These are phyloP conservation scores for Pseudopyrenochaeta lycopersici DNA, from an alignment of 2,329 filamentous ascomycete species.

Conservation along the genomic window DNA sequence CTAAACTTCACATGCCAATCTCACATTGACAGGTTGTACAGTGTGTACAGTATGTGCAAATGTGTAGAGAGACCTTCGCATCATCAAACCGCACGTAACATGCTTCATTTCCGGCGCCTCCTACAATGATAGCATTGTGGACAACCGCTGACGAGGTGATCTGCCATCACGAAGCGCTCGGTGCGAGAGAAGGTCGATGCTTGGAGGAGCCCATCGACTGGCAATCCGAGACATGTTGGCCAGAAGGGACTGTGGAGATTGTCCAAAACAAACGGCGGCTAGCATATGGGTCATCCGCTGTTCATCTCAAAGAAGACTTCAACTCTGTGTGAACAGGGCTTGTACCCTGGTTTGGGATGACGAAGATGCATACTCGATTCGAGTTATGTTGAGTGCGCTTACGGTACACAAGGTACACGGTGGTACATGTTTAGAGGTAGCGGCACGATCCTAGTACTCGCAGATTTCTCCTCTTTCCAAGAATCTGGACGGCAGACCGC, in stretches of 20 bases:
- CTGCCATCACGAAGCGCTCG: conserved; percentile 21
- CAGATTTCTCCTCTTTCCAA: conserved; percentile 26
- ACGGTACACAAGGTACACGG: conserved; percentile 4
- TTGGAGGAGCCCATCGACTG: conserved; percentile 15
- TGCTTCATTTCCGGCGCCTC: conserved; percentile 13
- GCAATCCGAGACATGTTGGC: conserved; percentile 18
- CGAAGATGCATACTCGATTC: conserved; percentile 18
- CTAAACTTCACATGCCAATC: conserved; percentile 8
- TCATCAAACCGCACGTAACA: conserved; percentile 8
- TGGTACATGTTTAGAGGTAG: conserved; percentile 8
- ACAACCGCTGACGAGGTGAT: conserved; percentile 10
- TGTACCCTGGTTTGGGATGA: conserved; percentile 21
- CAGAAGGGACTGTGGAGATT: conserved; percentile 3
- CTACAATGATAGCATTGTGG: conserved; percentile 11
- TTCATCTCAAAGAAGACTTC: background rate
- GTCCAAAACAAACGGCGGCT: background rate
- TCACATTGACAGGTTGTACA: background rate
- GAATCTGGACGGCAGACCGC: conserved; percentile 20
- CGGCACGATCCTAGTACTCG: conserved; percentile 24
- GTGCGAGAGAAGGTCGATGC: conserved; percentile 19
- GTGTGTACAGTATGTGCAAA: background rate
- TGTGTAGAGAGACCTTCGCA: too few relatives aligned
- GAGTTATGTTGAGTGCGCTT: background rate
- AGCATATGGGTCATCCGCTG: background rate
- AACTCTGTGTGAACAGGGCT: conserved; percentile 17